phyloP scores from a whole-genome alignment of 768 basidiomycete species.

The Gymnopilus dilepis region DNA sequence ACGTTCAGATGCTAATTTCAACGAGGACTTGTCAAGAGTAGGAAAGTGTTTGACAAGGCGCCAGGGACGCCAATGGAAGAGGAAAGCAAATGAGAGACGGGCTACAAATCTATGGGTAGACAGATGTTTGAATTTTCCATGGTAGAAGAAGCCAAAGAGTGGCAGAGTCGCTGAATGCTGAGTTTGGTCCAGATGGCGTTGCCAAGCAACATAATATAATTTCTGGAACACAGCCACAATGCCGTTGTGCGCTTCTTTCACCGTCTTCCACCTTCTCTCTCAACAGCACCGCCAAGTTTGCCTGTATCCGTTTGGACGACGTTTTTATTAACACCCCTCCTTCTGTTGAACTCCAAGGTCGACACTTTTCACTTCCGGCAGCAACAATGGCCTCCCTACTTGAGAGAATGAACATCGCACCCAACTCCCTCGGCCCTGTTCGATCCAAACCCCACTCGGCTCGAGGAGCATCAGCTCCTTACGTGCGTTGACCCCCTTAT shows the following conservation, averaged over 20 bases:
- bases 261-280: conserved; percentile 11
- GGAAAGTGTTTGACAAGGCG: too few relatives aligned
- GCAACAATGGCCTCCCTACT: conserved; percentile 59
- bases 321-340: background rate
- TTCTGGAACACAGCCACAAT: conserved; percentile 20
- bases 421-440: conserved; percentile 49
- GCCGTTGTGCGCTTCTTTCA: conserved; percentile 12
- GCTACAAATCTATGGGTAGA: too few relatives aligned
- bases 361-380: background rate
- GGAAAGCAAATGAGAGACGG: too few relatives aligned
- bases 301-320: conserved; percentile 3
- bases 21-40: too few relatives aligned
- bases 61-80: too few relatives aligned
- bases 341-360: background rate
- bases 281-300: background rate
- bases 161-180: background rate
- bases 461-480: conserved; percentile 51
- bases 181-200: conserved; percentile 16
- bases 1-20: too few relatives aligned
- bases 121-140: too few relatives aligned
- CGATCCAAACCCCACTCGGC: conserved; percentile 45
- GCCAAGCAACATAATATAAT: conserved; percentile 14
- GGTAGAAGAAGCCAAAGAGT: too few relatives aligned
- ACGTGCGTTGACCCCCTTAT: conserved; percentile 51
- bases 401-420: conserved; percentile 57